Evolutionary conservation across 306 rosid species (phyloP).

Genomic region (Cicer cuneatum): DNA sequence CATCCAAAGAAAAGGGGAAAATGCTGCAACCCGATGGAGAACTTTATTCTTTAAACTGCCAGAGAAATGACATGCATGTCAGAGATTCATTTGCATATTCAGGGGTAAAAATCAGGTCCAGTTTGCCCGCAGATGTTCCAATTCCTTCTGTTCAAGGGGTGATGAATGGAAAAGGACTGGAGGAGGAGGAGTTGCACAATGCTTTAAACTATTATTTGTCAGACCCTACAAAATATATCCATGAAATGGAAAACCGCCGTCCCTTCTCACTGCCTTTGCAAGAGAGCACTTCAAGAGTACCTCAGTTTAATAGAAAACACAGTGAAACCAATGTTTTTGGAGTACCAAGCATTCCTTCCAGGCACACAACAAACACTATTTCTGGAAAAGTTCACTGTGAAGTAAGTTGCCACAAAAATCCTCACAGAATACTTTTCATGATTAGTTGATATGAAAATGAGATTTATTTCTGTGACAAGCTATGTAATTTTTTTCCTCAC

Average conservation of each 20-base stretch:
- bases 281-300: constrained; percentile 58
- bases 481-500: constrained; percentile 13
- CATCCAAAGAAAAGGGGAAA: constrained; percentile 66
- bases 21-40: constrained; percentile 55
- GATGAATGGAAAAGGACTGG: constrained; percentile 53
- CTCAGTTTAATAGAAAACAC: constrained; percentile 56
- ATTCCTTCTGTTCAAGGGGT: constrained; percentile 55
- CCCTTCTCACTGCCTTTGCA: constrained; percentile 59
- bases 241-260: constrained; percentile 55
- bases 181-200: constrained; percentile 67
- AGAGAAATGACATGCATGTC: constrained; percentile 50
- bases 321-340: constrained; percentile 54
- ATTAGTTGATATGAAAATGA: constrained; percentile 52
- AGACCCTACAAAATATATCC: constrained; percentile 51
- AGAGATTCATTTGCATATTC: constrained; percentile 47
- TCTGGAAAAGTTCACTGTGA: constrained; percentile 55
- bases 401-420: constrained; percentile 46
- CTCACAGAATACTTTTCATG: constrained; percentile 47
- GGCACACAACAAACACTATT: constrained; percentile 46
- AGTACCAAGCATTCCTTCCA: constrained; percentile 54
- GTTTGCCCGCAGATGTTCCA: constrained; percentile 47
- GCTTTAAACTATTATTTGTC: constrained; percentile 64
- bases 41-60: constrained; percentile 49
- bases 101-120: constrained; percentile 57
- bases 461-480: constrained; percentile 47